phyloP scores from a whole-genome alignment of 2,329 filamentous ascomycete genomes.

The Sphaerulina vaccinii region DNA sequence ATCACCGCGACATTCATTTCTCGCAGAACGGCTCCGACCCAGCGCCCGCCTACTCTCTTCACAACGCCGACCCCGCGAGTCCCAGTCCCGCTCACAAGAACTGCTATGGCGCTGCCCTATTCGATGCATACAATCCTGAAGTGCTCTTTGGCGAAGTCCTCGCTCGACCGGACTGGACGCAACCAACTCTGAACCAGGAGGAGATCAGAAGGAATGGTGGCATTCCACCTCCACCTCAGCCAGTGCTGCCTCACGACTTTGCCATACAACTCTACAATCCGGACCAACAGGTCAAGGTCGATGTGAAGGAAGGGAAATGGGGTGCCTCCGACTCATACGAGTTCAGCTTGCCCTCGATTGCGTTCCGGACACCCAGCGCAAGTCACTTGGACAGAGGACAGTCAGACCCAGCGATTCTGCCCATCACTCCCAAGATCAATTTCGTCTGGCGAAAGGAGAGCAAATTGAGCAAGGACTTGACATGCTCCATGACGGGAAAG shows the following conservation, averaged over 20 bases:
- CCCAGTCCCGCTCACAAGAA: constrained; percentile 68
- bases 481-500: constrained; percentile 81
- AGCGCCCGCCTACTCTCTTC: constrained; percentile 74
- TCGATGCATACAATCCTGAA: constrained; percentile 76
- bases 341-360: constrained; percentile 85
- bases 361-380: constrained; percentile 75
- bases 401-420: constrained; percentile 56
- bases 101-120: constrained; percentile 81
- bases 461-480: constrained; percentile 80
- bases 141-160: constrained; percentile 86
- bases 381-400: constrained; percentile 75
- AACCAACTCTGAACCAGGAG: constrained; percentile 76
- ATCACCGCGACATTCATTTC: constrained; percentile 56
- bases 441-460: constrained; percentile 91
- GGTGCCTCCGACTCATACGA: constrained; percentile 80
- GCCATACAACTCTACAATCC: constrained; percentile 91
- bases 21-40: constrained; percentile 78
- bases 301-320: constrained; percentile 72
- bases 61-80: constrained; percentile 65
- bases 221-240: constrained; percentile 63
- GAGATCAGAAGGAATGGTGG: constrained; percentile 71
- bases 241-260: constrained; percentile 75
- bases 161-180: constrained; percentile 80
- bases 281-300: constrained; percentile 74
- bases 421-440: constrained; percentile 66